Conservation (phyloP, 2,329 filamentous ascomycete genomes). For the Fusarium zealandicum region DNA sequence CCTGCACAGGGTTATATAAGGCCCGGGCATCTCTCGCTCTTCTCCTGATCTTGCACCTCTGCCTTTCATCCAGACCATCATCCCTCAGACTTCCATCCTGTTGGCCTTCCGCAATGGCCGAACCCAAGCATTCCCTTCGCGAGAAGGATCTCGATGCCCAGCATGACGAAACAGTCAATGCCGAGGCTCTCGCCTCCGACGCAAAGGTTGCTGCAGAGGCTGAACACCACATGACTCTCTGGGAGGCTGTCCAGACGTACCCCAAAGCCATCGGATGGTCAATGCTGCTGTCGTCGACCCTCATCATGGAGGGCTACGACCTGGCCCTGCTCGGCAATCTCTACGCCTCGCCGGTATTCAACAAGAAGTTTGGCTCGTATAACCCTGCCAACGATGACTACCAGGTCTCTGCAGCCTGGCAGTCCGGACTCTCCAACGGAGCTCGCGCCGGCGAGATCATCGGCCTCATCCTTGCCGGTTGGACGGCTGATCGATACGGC, state of each 20-base stretch:
- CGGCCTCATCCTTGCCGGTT: constrained; percentile 62
- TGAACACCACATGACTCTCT: constrained; percentile 53
- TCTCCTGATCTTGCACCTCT: background rate
- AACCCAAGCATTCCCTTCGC: constrained; percentile 9
- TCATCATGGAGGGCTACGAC: constrained; percentile 62
- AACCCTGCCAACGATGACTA: constrained; percentile 48
- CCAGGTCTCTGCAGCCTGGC: constrained; percentile 62
- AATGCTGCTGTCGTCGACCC: constrained; percentile 52
- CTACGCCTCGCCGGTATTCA: constrained; percentile 56
- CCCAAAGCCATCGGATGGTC: constrained; percentile 59
- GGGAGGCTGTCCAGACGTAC: constrained; percentile 51
- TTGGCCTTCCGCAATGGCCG: constrained; percentile 34
- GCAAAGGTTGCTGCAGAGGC: constrained; percentile 51
- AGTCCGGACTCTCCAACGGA: constrained; percentile 62
- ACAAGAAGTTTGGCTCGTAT: constrained; percentile 54
- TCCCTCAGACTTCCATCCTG: background rate
- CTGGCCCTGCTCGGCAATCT: constrained; percentile 58
- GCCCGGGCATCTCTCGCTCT: background rate
- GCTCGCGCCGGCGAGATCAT: constrained; percentile 62
- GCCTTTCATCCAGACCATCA: background rate
- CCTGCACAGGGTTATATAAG: constrained; percentile 21
- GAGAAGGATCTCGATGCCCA: constrained; percentile 36
- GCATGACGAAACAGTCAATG: constrained; percentile 38
- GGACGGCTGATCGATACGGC: constrained; percentile 57
- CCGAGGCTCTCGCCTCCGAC: constrained; percentile 44